Conservation (phyloP, 1,284 basidiomycete species). For the Pisolithus thermaeus region DNA sequence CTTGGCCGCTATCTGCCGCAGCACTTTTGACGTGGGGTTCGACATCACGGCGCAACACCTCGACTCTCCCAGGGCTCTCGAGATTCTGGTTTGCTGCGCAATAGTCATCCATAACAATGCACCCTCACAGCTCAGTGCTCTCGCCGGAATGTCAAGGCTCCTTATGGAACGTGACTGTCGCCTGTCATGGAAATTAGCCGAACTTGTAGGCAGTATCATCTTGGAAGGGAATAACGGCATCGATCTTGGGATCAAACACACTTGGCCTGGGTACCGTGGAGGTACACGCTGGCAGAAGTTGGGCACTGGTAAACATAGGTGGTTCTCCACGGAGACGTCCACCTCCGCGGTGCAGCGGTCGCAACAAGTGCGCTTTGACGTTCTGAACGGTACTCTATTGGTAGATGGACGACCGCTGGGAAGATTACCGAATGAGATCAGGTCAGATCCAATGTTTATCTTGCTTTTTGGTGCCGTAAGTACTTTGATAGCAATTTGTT, state of each 20-base stretch:
- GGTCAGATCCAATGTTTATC: slow-evolving; percentile 27
- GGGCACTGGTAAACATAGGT: slow-evolving; percentile 27
- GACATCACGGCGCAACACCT: slow-evolving; percentile 17
- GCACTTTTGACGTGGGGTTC: slow-evolving; percentile 35
- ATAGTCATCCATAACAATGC: slow-evolving; percentile 30
- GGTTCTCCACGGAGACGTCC: slow-evolving; percentile 29
- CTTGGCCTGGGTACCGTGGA: slow-evolving; percentile 34
- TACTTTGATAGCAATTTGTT: not conserved
- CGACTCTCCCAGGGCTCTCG: slow-evolving; percentile 20
- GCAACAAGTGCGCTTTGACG: slow-evolving; percentile 32
- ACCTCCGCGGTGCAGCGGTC: not conserved
- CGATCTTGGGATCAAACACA: slow-evolving; percentile 28
- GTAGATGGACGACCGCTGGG: slow-evolving; percentile 37
- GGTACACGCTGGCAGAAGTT: slow-evolving; percentile 29
- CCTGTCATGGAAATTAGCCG: slow-evolving; percentile 26
- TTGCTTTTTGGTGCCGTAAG: slow-evolving; percentile 29
- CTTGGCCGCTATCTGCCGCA: slow-evolving; percentile 34
- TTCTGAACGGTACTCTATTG: slow-evolving; percentile 37
- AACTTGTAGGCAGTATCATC: slow-evolving; percentile 10
- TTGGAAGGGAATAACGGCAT: slow-evolving; percentile 17
- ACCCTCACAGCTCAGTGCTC: slow-evolving; percentile 6
- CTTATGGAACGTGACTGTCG: slow-evolving; percentile 25
- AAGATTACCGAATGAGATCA: slow-evolving; percentile 31
- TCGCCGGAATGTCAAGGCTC: slow-evolving; percentile 8
- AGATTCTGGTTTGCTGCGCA: slow-evolving; percentile 31